Base-by-base conservation (phyloP, 2,329 filamentous ascomycete genomes). In the Cytospora leucostoma region DNA sequence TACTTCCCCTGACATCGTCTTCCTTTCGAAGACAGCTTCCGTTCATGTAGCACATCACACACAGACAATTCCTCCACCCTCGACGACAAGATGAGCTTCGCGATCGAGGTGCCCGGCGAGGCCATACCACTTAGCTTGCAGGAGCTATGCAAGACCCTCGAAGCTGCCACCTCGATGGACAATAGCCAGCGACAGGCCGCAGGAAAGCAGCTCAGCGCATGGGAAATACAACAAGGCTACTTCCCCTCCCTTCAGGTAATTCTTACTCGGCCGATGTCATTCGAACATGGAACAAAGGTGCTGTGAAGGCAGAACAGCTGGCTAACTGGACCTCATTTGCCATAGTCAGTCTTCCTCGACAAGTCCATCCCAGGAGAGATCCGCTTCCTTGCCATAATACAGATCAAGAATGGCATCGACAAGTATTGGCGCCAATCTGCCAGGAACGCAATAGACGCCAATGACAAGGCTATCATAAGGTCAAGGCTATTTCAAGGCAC, bases 341-440 rank as follows among this genome's bases (percentile, higher is more conserved):
- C 37, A 37, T 71, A 96, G 89, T 84, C 88, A 69, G 85, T 92
- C 40, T 97, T 93, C 74, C 83, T 97, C 67, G 91, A 97, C 77
- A 87, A 87, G 66, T 86, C 87, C 2, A 79, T 96, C 1, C 90
- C 92, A 1, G 77, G 86, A 63, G 88, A 96, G 71, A 85, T 94
- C 59, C 90, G 95, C 66, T 93, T 96, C 71, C 87, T 97, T 12
- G 91, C 94, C 61, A 87, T 98, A 63, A 97, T 98, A 69, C 91
- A 97, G 73, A 83, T 99, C 60, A 98, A 98, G 75, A 97, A 98
- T 75, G 95, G 93, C 61, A 93, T 98, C 75, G 94, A 98, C 74
- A 93, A 90, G 73, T 92, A 93, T 76, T 99, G 95, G 95, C 85
- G 95, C 15, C 69, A 77, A n/a, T 73, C 78, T 38, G 69, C 76